Percentiles rank a stretch among this genome's conserved stretches.
Evolutionary conservation across 2,329 filamentous ascomycete species (phyloP).

Genomic region (Exophiala spinifera): DNA sequence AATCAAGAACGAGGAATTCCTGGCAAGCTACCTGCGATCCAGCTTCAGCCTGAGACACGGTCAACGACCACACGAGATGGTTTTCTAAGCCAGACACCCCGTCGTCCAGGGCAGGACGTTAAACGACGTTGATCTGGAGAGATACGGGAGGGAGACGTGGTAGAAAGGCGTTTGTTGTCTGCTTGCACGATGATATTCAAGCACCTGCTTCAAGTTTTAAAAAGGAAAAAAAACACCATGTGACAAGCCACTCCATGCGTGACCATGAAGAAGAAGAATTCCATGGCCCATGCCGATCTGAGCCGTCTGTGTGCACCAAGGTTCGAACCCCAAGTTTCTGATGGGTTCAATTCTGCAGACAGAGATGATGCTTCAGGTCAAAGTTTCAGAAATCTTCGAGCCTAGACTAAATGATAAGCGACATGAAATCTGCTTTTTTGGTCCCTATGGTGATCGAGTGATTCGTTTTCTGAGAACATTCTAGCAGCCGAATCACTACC

Average conservation of each 20-base stretch:
- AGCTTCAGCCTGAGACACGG: slow-evolving; percentile 99
- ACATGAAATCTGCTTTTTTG: slow-evolving; percentile 9
- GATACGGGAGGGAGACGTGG: slow-evolving; percentile 1
- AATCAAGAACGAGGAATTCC: slow-evolving; percentile 98
- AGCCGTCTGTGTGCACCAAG: slow-evolving; percentile 3
- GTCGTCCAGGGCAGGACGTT: neutral
- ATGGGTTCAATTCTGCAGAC: neutral
- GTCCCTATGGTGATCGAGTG: neutral
- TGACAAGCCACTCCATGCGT: slow-evolving; percentile 7
- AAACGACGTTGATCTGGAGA: slow-evolving; percentile 4
- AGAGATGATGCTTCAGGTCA: neutral
- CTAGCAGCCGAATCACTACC: neutral
- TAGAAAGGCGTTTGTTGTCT: slow-evolving; percentile 11
- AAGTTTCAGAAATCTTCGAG: slow-evolving; percentile 6
- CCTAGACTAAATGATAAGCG: slow-evolving; percentile 15
- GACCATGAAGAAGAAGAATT: slow-evolving; percentile 12
- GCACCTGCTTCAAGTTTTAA: slow-evolving; percentile 3
- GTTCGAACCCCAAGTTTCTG: neutral
- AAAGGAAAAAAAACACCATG: neutral
- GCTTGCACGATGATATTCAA: slow-evolving; percentile 13
- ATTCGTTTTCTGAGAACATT: neutral
- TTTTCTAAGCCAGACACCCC: slow-evolving; percentile 66
- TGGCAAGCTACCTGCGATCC: slow-evolving; percentile 88
- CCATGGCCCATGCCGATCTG: slow-evolving; percentile 10
- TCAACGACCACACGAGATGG: slow-evolving; percentile 99